Conservation (phyloP, 257 asterid species). For the Cordia subcordata region DNA sequence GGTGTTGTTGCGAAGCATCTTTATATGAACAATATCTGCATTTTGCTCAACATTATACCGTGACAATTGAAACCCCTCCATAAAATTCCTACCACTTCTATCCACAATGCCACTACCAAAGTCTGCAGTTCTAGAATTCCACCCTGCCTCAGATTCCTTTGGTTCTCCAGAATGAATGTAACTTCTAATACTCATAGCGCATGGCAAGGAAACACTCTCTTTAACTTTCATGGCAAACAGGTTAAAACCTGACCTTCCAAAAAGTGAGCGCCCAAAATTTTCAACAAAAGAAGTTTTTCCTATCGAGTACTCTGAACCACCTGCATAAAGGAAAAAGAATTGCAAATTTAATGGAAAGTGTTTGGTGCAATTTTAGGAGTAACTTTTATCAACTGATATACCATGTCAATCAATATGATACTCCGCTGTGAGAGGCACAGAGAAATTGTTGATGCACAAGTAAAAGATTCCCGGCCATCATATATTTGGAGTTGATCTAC, state of each 20-base stretch:
- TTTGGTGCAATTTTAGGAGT: no score
- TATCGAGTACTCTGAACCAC: constrained; percentile 14
- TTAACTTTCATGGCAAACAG: constrained; percentile 18
- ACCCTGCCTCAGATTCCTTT: constrained; percentile 32
- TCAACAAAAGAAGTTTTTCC: constrained; percentile 9
- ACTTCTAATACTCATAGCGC: constrained; percentile 25
- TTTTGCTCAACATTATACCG: constrained; percentile 46
- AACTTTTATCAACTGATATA: no score
- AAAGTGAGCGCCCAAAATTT: constrained; percentile 10
- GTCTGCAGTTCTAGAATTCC: constrained; percentile 6
- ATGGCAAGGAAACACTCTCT: constrained; percentile 25
- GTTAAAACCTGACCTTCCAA: no score
- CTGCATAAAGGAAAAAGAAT: no score
- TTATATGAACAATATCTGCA: constrained; percentile 86
- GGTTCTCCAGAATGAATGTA: constrained; percentile 47
- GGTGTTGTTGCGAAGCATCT: constrained; percentile 77
- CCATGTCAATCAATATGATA: no score
- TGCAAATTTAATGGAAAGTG: no score
- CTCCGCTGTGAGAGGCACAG: no score
- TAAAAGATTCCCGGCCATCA: no score
- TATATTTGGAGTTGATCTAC: no score
- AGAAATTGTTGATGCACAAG: no score
- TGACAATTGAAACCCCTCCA: constrained; percentile 6
- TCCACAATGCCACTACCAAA: not conserved
- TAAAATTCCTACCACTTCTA: not conserved